phyloP scores from a whole-genome alignment of 176 grass and related monocot species.

The Oropetium thomaeum region DNA sequence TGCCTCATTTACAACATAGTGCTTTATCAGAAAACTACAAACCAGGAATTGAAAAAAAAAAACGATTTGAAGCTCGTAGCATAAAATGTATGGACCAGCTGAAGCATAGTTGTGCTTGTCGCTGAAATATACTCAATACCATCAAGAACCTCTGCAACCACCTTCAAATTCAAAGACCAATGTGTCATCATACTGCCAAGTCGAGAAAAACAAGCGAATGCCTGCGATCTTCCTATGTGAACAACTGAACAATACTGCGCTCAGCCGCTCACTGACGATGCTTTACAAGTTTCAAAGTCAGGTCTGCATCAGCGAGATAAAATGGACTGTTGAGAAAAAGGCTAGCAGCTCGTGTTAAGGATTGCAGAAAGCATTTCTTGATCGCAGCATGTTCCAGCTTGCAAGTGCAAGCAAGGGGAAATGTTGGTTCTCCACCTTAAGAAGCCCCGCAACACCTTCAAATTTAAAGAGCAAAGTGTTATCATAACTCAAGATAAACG shows the following conservation, averaged over 20 bases:
- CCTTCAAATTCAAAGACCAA: too few relatives aligned
- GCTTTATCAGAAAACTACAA: background rate
- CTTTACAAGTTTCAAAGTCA: conserved; percentile 8
- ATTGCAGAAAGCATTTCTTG: background rate
- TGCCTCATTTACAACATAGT: background rate
- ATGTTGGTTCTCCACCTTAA: background rate
- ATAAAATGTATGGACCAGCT: background rate
- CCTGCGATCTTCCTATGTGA: background rate
- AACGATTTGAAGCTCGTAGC: background rate
- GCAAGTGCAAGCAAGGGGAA: background rate
- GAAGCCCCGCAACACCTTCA: conserved; percentile 61
- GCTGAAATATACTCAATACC: background rate
- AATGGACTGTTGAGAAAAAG: background rate
- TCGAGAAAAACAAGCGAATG: background rate
- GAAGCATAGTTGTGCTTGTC: background rate
- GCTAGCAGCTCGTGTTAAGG: background rate
- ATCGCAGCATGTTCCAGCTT: background rate
- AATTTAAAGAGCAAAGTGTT: background rate
- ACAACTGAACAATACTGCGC: background rate
- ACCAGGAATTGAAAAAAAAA: too few relatives aligned
- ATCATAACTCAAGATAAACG: conserved; percentile 1
- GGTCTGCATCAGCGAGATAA: background rate
- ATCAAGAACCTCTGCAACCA: too few relatives aligned
- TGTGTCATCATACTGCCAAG: too few relatives aligned
- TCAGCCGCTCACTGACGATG: background rate